Percentiles rank a stretch among this genome's conserved stretches.
phyloP scores from a whole-genome alignment of 305 asterid genomes.

The Lippia alba region DNA sequence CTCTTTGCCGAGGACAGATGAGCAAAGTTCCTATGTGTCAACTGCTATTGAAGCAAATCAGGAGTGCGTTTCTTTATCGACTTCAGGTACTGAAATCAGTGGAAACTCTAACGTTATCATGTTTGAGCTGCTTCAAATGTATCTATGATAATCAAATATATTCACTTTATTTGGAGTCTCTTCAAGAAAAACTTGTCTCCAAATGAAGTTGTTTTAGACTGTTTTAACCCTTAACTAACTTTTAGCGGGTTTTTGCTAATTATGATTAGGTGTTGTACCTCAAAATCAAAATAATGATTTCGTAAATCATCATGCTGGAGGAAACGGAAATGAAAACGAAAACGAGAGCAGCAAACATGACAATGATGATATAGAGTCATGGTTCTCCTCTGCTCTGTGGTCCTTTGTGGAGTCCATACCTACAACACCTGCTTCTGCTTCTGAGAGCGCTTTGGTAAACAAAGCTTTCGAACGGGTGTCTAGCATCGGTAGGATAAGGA shows the following conservation, averaged over 20 bases:
- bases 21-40: slow-evolving; percentile 47
- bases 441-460: slow-evolving; percentile 72
- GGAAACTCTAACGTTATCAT: slow-evolving; percentile 34
- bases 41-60: slow-evolving; percentile 46
- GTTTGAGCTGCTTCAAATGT: slow-evolving; percentile 41
- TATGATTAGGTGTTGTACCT: slow-evolving; percentile 66
- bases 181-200: slow-evolving; percentile 72
- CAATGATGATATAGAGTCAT: slow-evolving; percentile 59
- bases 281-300: slow-evolving; percentile 43
- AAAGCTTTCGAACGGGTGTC: slow-evolving; percentile 69
- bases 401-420: slow-evolving; percentile 97
- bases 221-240: slow-evolving; percentile 41
- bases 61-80: slow-evolving; percentile 42
- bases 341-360: slow-evolving; percentile 43
- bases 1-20: slow-evolving; percentile 52
- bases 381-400: slow-evolving; percentile 83
- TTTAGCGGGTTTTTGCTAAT: slow-evolving; percentile 47
- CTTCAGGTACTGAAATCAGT: slow-evolving; percentile 70
- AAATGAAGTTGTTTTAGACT: slow-evolving; percentile 35
- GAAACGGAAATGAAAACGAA: slow-evolving; percentile 54
- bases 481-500: slow-evolving; percentile 69
- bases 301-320: slow-evolving; percentile 49
- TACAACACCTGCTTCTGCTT: slow-evolving; percentile 89
- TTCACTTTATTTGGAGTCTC: slow-evolving; percentile 59
- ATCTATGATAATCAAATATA: slow-evolving; percentile 29